Conservation (phyloP, 805 yeast species). For the Peterozyma xylosa region DNA sequence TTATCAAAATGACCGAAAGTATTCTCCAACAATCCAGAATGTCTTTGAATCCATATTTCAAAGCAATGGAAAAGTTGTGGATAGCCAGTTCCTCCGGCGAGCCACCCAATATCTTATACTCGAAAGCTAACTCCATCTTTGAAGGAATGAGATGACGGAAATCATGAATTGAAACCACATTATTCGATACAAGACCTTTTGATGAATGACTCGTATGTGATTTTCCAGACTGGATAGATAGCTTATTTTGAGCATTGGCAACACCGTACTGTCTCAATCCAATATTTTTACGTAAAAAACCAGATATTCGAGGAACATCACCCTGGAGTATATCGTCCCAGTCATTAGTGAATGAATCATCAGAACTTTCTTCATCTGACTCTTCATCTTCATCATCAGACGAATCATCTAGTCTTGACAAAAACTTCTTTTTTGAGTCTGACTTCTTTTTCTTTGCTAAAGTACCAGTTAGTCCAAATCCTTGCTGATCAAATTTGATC, state of each 20-base stretch:
- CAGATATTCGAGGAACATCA: slow-evolving; percentile 50
- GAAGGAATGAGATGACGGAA: slow-evolving; percentile 69
- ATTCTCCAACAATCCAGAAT: slow-evolving; percentile 73
- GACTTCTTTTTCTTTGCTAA: slow-evolving; percentile 17
- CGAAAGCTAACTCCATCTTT: slow-evolving; percentile 60
- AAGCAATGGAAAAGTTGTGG: slow-evolving; percentile 68
- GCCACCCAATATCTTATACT: slow-evolving; percentile 57
- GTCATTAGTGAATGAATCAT: slow-evolving; percentile 59
- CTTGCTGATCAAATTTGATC: slow-evolving; percentile 47
- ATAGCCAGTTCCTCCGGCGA: slow-evolving; percentile 57
- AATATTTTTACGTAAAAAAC: slow-evolving; percentile 32
- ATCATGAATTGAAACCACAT: slow-evolving; percentile 58
- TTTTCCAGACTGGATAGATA: slow-evolving; percentile 31
- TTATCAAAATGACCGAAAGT: slow-evolving; percentile 37
- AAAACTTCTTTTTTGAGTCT: background rate
- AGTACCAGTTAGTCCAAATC: slow-evolving; percentile 32
- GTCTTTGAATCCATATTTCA: slow-evolving; percentile 48
- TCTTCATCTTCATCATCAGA: slow-evolving; percentile 9
- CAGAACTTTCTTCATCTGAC: slow-evolving; percentile 17
- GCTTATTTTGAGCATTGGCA: slow-evolving; percentile 7
- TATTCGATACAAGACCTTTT: slow-evolving; percentile 23
- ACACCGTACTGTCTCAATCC: slow-evolving; percentile 13
- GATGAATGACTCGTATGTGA: slow-evolving; percentile 20
- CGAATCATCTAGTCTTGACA: slow-evolving; percentile 6
- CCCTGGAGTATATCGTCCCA: slow-evolving; percentile 59